A percentile compares a stretch with the other conserved stretches of the same genome.
Evolutionary conservation across 371 early-diverging fungal genomes (phyloP).

Genomic region (Actinomucor elegans): DNA sequence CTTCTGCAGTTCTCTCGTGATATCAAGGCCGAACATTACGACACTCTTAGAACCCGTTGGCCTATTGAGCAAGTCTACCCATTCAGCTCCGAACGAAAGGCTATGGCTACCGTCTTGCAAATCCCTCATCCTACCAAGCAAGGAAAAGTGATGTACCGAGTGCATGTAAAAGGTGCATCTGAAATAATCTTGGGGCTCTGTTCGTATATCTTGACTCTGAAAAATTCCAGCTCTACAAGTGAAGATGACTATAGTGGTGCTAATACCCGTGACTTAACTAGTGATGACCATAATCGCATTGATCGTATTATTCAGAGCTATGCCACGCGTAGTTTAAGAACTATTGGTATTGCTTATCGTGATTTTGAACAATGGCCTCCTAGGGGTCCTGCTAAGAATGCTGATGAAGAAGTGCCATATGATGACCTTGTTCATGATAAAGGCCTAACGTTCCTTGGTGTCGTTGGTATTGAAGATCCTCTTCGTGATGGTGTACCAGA

Average conservation of each 20-base stretch:
- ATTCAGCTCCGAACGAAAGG: conserved; percentile 84
- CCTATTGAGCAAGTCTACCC: conserved; percentile 66
- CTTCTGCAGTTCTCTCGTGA: conserved; percentile 63
- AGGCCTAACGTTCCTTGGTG: conserved; percentile 47
- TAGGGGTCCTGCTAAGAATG: conserved; percentile 13
- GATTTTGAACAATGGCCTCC: conserved; percentile 63
- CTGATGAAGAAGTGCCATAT: conserved; percentile 50
- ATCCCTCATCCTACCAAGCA: conserved; percentile 33
- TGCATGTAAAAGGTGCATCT: conserved; percentile 78
- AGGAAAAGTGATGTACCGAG: conserved; percentile 46
- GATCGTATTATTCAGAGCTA: conserved; percentile 59
- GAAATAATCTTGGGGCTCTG: conserved; percentile 64
- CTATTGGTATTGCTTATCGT: conserved; percentile 66
- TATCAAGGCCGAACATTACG: conserved; percentile 50
- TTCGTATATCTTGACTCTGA: conserved; percentile 28
- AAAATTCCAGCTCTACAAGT: conserved; percentile 18
- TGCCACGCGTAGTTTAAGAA: conserved; percentile 61
- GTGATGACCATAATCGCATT: conserved; percentile 43
- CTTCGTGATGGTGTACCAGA: conserved; percentile 68
- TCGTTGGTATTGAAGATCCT: conserved; percentile 74
- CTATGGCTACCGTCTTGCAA: conserved; percentile 82
- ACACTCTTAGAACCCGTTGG: conserved; percentile 44
- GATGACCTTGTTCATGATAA: conserved; percentile 43
- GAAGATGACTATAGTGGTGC: conserved; percentile 44
- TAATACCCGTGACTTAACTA: conserved; percentile 43